Evolutionary conservation across 192 early-diverging fungal species (phyloP), one percentile per base, ranked within the genome.

Genomic region (Allomyces macrogynus): DNA sequence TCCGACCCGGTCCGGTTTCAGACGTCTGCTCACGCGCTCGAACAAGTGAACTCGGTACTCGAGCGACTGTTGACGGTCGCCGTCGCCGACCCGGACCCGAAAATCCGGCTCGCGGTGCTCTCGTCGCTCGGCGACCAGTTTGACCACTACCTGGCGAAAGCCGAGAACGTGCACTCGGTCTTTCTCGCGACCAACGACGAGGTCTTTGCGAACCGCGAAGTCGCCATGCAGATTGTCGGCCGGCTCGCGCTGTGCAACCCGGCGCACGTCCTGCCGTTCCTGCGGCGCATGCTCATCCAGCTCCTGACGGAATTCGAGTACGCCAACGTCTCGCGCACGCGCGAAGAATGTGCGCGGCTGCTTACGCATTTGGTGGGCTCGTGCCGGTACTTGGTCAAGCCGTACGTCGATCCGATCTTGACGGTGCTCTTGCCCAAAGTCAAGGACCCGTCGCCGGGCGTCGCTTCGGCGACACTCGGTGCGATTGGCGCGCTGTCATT

Each of bases 121-220:
- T 80, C 78, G 9, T 88, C 88, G 24, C 73, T 98, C 26, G 87
- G 85, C 65, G 80, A 83, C 20, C 77, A 81, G 16, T 94, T 97
- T 72, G 91, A 95, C 72, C 81, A 86, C 61, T 89, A 94, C 70
- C 69, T 97, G 24, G 82, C 92, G 8, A 90, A 93, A 67, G 87
- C 90, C 0, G 90, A 95, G 64, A 90, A 93, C 71, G 86, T 97
- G 57, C 86, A 87, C 23, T 80, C 87, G 5, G 61, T 95, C 23
- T 89, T 92, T 66, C 79, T 97, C 62, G 87, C 92, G 0, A 66
- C 92, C 64, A 93, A 93, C 64, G 94, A 97, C 68, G 93, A 94
- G 70, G 78, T 86, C 0, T 94, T 95, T 76, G 81, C 83, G 7
- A 88, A 93, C 61, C 81, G 90, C 12, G 85, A 92, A 65, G 79